phyloP scores from a whole-genome alignment of 2,329 filamentous ascomycete species.

The Aspergillus ochraceus region DNA sequence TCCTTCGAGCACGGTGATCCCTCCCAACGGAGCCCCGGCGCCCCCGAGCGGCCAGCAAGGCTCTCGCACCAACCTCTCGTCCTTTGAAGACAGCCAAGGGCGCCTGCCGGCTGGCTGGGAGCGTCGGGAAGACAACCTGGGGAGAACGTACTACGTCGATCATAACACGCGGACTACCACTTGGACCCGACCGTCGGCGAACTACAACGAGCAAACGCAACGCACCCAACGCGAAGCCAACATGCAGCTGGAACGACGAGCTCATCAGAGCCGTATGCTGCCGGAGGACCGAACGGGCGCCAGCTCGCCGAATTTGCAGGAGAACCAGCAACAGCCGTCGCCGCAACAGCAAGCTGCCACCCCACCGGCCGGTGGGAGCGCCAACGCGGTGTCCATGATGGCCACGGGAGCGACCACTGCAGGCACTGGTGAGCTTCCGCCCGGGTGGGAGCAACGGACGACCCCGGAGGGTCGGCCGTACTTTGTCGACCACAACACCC shows the following conservation, averaged over 20 bases:
- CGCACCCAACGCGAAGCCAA: constrained; percentile 82
- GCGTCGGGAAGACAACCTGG: constrained; percentile 88
- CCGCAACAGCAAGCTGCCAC: constrained; percentile 18
- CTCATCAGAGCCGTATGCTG: constrained; percentile 92
- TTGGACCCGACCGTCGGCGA: constrained; percentile 85
- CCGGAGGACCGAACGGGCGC: constrained; percentile 94
- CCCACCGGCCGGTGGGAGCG: constrained; percentile 47
- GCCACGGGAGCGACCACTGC: constrained; percentile 92
- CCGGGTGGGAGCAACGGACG: constrained; percentile 94
- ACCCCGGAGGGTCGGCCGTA: constrained; percentile 94
- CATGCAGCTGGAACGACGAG: constrained; percentile 86
- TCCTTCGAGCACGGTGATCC: constrained; percentile 40
- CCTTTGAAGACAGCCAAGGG: constrained; percentile 95
- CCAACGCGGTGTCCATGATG: constrained; percentile 77
- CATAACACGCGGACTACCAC: constrained; percentile 96
- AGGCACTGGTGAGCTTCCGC: constrained; percentile 89
- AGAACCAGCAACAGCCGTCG: constrained; percentile 44
- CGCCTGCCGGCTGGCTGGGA: constrained; percentile 93
- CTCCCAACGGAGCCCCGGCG: constrained; percentile 41
- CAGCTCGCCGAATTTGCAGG: constrained; percentile 77
- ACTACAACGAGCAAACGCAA: constrained; percentile 73
- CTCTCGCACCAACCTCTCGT: constrained; percentile 67
- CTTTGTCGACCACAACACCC: constrained; percentile 97
- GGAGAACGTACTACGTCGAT: constrained; percentile 96
- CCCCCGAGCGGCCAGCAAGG: constrained; percentile 39